A percentile compares a stretch with the other conserved stretches of the same genome.
Conservation (phyloP, 768 basidiomycete genomes). For the Suillus cothurnatus region DNA sequence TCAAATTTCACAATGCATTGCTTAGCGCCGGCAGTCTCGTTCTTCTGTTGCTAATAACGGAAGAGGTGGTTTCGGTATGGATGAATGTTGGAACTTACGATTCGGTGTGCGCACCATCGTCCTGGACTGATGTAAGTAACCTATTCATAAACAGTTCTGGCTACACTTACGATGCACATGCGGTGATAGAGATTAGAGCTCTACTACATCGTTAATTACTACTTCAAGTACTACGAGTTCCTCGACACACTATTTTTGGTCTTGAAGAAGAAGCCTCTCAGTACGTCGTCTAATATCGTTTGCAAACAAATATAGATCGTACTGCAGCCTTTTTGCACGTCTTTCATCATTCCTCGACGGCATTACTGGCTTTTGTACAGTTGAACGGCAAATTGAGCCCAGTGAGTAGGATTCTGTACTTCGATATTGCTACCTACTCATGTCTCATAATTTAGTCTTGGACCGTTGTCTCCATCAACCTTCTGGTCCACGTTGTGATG, state of each 20-base stretch:
- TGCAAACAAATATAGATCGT: slow-evolving; percentile 1
- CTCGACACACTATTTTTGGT: slow-evolving; percentile 94
- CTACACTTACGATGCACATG: slow-evolving; percentile 3
- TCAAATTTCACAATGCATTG: slow-evolving; percentile 87
- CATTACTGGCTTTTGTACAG: slow-evolving; percentile 89
- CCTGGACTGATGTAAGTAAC: slow-evolving; percentile 82
- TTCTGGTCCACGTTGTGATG: slow-evolving; percentile 94
- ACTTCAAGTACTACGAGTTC: slow-evolving; percentile 94
- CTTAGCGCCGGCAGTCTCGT: slow-evolving; percentile 79
- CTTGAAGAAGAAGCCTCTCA: slow-evolving; percentile 94
- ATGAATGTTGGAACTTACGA: slow-evolving; percentile 75
- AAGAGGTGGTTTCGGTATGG: slow-evolving; percentile 83
- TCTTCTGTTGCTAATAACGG: slow-evolving; percentile 79
- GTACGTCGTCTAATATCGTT: slow-evolving; percentile 45
- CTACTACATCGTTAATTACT: slow-evolving; percentile 97
- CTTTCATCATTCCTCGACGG: slow-evolving; percentile 97
- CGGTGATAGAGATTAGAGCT: slow-evolving; percentile 74
- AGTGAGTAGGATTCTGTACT: slow-evolving; percentile 47
- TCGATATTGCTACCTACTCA: background rate
- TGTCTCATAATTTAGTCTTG: slow-evolving; percentile 63
- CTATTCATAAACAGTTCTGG: background rate
- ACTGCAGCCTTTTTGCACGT: slow-evolving; percentile 89
- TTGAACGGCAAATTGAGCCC: slow-evolving; percentile 88
- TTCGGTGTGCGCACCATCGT: slow-evolving; percentile 67
- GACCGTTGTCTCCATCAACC: slow-evolving; percentile 87